phyloP scores from a whole-genome alignment of 2,329 filamentous ascomycete genomes.

The Alternaria consortialis region DNA sequence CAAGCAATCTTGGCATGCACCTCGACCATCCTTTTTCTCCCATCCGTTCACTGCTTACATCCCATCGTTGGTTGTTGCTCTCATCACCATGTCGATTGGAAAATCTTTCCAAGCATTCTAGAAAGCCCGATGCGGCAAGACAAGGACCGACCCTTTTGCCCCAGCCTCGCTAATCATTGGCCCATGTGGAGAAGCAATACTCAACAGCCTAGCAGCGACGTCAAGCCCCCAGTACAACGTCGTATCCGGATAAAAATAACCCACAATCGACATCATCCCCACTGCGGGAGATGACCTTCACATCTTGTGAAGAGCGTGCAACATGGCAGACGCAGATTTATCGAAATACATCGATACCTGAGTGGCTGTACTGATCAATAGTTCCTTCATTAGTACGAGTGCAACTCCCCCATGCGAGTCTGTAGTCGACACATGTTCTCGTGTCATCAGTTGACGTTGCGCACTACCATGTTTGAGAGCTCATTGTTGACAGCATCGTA shows the following conservation, averaged over 20 bases:
- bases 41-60: neutral
- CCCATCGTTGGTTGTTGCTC: neutral
- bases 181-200: conserved; percentile 30
- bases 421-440: conserved; percentile 7
- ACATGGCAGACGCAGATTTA: conserved; percentile 2
- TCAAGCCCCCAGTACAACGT: conserved; percentile 16
- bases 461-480: neutral
- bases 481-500: neutral
- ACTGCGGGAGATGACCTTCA: conserved; percentile 8
- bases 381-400: neutral
- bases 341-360: neutral
- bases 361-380: neutral
- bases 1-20: conserved; percentile 3
- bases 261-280: conserved; percentile 9
- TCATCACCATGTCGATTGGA: neutral
- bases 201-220: conserved; percentile 30
- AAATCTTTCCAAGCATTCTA: conserved; percentile 15
- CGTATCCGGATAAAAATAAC: conserved; percentile 32
- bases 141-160: conserved; percentile 9
- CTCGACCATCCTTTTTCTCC: neutral
- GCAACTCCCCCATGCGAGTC: neutral
- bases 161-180: conserved; percentile 23
- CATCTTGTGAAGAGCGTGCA: conserved; percentile 4
- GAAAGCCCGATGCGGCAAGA: conserved; percentile 15
- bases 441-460: neutral